These are phyloP conservation scores for Penicillium sp. DNA, from an alignment of 2,329 filamentous ascomycete genomes.

Conservation along the genomic window DNA sequence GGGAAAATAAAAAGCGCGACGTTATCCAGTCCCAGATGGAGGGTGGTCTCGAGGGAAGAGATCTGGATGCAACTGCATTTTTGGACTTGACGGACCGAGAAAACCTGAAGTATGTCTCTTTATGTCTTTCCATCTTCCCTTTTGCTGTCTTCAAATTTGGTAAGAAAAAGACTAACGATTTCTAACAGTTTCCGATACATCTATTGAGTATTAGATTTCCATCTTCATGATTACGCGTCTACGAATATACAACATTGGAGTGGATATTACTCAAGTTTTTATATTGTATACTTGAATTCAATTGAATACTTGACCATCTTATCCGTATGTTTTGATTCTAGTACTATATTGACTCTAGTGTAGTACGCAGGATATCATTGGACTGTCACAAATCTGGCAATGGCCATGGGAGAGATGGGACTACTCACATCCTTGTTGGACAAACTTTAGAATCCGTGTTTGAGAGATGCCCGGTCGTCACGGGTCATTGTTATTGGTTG, in stretches of 20 bases:
- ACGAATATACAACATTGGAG: not conserved
- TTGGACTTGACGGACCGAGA: conserved; percentile 55
- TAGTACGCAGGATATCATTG: not conserved
- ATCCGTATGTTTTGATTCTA: too few relatives aligned
- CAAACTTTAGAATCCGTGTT: not conserved
- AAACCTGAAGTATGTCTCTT: conserved; percentile 46
- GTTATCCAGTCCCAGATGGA: conserved; percentile 47
- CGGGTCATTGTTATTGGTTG: not conserved
- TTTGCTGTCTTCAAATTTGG: not conserved
- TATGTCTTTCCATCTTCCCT: not conserved
- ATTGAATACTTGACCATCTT: too few relatives aligned
- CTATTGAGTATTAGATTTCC: conserved; percentile 1
- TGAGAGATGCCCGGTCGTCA: not conserved
- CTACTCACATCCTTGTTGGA: not conserved
- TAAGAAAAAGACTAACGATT: not conserved
- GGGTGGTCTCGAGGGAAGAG: conserved; percentile 47
- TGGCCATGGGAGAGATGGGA: not conserved
- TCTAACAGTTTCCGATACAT: conserved; percentile 18
- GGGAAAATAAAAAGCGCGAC: conserved; percentile 53
- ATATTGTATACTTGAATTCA: not conserved
- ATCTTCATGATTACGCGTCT: not conserved
- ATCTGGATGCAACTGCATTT: conserved; percentile 52
- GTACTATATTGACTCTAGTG: not conserved
- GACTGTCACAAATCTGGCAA: not conserved
- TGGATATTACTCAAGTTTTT: not conserved